Evolutionary conservation across 2,329 filamentous ascomycete species (phyloP).

Genomic region (Colletotrichum sp.): DNA sequence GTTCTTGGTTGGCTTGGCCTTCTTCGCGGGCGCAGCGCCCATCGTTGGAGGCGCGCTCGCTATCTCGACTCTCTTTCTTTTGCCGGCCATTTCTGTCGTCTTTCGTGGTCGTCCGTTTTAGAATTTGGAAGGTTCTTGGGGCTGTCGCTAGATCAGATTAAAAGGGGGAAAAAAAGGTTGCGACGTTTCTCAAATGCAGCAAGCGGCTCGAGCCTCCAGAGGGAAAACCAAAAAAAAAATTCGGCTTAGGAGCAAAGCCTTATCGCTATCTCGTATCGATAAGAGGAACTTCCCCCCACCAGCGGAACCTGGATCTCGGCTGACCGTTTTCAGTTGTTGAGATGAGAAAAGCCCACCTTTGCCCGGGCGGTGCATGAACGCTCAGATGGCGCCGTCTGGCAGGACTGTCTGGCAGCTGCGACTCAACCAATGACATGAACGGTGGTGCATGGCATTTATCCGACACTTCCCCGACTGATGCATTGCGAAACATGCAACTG

Average conservation of each 20-base stretch:
- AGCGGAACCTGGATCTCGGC: neutral
- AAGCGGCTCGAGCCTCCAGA: neutral
- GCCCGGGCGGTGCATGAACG: neutral
- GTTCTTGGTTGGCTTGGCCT: conserved; percentile 29
- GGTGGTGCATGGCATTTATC: conserved; percentile 9
- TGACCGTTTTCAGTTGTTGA: neutral
- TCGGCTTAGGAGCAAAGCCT: neutral
- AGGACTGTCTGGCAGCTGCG: neutral
- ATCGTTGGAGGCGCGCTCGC: conserved; percentile 24
- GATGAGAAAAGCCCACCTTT: neutral
- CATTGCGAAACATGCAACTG: conserved; percentile 21
- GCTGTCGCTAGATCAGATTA: neutral
- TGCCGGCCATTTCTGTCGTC: conserved; percentile 38
- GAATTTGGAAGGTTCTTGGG: neutral
- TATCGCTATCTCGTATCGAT: conserved; percentile 23
- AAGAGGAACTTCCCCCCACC: conserved; percentile 1
- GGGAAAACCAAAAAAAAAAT: conserved; percentile 6
- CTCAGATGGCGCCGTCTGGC: conserved; percentile 4
- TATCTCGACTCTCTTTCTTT: conserved; percentile 51
- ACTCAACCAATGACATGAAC: neutral
- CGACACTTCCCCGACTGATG: conserved; percentile 14
- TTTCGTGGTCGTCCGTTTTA: conserved; percentile 3
- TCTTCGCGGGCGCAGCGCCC: conserved; percentile 33
- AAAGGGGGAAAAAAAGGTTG: neutral
- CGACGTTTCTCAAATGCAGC: neutral